Percentiles rank a stretch among this genome's conserved stretches.
Evolutionary conservation across 2,329 filamentous ascomycete genomes (phyloP).

Genomic region (Raffaelea ambrosiae): DNA sequence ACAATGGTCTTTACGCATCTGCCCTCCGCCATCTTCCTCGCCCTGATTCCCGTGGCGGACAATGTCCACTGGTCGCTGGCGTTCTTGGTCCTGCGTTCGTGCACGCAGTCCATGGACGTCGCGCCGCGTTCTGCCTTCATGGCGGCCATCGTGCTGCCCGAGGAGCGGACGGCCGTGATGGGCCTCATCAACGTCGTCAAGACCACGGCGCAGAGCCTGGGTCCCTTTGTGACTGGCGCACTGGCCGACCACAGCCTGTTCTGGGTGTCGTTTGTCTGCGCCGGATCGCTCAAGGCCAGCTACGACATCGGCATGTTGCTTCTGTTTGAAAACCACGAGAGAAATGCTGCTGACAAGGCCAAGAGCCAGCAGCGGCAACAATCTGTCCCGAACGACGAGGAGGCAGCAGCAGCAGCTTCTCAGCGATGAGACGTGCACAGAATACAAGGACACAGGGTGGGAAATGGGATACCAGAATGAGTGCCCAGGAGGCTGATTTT

Average conservation of each 20-base stretch:
- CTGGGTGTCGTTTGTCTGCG: slow-evolving; percentile 11
- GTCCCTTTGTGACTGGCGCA: slow-evolving; percentile 56
- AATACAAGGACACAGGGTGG: no score
- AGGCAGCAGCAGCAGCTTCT: no score
- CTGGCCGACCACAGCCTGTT: slow-evolving; percentile 34
- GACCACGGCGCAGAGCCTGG: slow-evolving; percentile 53
- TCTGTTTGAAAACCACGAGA: slow-evolving; percentile 9
- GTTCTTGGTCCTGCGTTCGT: slow-evolving; percentile 54
- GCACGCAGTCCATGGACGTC: slow-evolving; percentile 60
- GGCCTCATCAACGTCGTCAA: slow-evolving; percentile 63
- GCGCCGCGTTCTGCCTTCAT: slow-evolving; percentile 64
- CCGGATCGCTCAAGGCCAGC: slow-evolving; percentile 12
- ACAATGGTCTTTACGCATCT: slow-evolving; percentile 72
- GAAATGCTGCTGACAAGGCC: neutral
- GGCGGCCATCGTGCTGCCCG: slow-evolving; percentile 52
- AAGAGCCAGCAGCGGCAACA: no score
- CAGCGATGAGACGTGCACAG: no score
- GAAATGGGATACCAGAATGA: no score
- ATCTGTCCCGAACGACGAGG: no score
- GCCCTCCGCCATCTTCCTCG: slow-evolving; percentile 57
- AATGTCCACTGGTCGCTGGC: slow-evolving; percentile 23
- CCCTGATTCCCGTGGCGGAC: slow-evolving; percentile 37
- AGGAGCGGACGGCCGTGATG: slow-evolving; percentile 64
- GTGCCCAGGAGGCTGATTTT: no score
- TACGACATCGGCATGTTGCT: slow-evolving; percentile 14